These are phyloP conservation scores for Kwoniella shandongensis DNA, from an alignment of 768 basidiomycete genomes.

Conservation along the genomic window DNA sequence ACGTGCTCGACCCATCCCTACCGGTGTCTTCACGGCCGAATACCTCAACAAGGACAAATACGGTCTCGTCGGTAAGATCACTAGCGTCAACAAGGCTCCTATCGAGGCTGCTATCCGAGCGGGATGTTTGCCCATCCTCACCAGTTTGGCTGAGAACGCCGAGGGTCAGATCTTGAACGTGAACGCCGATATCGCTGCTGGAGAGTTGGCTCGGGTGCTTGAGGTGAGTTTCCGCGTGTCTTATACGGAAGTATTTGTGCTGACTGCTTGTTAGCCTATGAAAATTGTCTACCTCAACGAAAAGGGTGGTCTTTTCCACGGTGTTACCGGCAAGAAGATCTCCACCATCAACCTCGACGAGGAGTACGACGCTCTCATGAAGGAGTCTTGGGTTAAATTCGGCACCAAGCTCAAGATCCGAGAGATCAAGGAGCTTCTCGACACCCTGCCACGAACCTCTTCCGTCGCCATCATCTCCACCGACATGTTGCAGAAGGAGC, in stretches of 20 bases:
- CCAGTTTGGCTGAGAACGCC: slow-evolving; percentile 86
- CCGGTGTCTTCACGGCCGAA: slow-evolving; percentile 95
- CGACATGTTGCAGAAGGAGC: slow-evolving; percentile 88
- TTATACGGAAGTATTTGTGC: background rate
- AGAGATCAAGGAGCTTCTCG: slow-evolving; percentile 98
- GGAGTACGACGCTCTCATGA: slow-evolving; percentile 97
- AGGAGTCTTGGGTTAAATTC: slow-evolving; percentile 97
- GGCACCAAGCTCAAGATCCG: slow-evolving; percentile 98
- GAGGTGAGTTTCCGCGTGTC: slow-evolving; percentile 57
- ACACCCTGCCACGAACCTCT: slow-evolving; percentile 94
- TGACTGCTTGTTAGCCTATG: slow-evolving; percentile 61
- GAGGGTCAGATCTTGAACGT: slow-evolving; percentile 99
- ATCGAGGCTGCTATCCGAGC: slow-evolving; percentile 95
- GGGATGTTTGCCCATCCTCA: slow-evolving; percentile 92
- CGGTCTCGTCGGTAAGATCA: slow-evolving; percentile 92
- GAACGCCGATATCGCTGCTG: slow-evolving; percentile 97
- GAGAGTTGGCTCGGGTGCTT: slow-evolving; percentile 94
- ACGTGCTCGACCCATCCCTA: slow-evolving; percentile 94
- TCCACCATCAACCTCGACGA: slow-evolving; percentile 97
- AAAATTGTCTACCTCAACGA: slow-evolving; percentile 99
- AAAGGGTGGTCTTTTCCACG: slow-evolving; percentile 97
- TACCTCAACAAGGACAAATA: slow-evolving; percentile 95
- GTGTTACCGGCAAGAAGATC: slow-evolving; percentile 92
- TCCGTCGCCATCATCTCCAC: slow-evolving; percentile 98
- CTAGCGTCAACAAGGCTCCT: slow-evolving; percentile 89